Evolutionary conservation across 2,329 filamentous ascomycete species (phyloP).

Genomic region (Colletotrichum endophyticum): DNA sequence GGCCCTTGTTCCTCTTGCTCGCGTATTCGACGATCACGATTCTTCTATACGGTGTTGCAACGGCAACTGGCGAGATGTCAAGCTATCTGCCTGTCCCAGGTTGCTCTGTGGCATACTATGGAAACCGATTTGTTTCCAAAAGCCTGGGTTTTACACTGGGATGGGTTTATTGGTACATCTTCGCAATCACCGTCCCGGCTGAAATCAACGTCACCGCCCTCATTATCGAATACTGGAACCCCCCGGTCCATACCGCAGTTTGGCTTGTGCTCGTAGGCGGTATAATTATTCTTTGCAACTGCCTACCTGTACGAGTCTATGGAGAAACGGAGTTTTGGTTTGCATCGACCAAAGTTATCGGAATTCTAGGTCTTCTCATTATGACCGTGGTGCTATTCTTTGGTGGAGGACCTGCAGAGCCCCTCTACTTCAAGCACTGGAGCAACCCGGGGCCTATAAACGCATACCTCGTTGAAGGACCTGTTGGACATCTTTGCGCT

Average conservation of each 20-base stretch:
- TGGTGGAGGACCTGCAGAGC: conserved; percentile 19
- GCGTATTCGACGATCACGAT: neutral
- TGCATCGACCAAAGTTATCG: conserved; percentile 56
- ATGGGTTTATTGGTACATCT: conserved; percentile 65
- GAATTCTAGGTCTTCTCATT: conserved; percentile 65
- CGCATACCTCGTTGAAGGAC: conserved; percentile 12
- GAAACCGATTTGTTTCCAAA: conserved; percentile 54
- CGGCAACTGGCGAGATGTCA: neutral
- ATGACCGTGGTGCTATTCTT: conserved; percentile 52
- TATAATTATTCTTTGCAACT: conserved; percentile 17
- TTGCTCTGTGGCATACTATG: neutral
- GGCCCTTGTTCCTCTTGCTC: conserved; percentile 30
- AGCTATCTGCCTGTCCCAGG: conserved; percentile 33
- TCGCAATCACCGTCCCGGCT: conserved; percentile 42
- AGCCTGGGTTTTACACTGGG: conserved; percentile 58
- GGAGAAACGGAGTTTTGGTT: conserved; percentile 64
- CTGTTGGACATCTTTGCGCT: conserved; percentile 16
- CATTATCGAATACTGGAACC: conserved; percentile 25
- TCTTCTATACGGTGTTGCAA: conserved; percentile 46
- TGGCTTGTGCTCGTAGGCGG: conserved; percentile 22
- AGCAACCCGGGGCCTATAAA: neutral
- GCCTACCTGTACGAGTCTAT: conserved; percentile 34
- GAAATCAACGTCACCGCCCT: conserved; percentile 24
- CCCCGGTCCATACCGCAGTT: conserved; percentile 11
- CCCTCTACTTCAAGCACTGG: conserved; percentile 22